Base-by-base conservation (phyloP, 1,139 yeast species). In the Yamadazyma oceani region DNA sequence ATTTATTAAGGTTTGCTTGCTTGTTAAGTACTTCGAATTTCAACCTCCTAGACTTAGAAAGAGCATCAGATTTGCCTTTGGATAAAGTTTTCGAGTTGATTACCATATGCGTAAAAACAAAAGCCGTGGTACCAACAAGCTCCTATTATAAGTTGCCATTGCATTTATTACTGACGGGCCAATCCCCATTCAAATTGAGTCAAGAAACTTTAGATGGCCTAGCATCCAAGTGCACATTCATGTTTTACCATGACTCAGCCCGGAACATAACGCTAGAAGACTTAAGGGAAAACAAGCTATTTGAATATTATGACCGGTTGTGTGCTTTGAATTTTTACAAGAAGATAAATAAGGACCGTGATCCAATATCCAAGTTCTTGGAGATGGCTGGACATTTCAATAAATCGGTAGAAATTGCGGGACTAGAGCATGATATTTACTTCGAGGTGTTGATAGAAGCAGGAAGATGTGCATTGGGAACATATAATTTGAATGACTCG, bases 121-220 rank as follows among this genome's bases (percentile, higher is more conserved):
- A 60, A 26, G 37, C 74, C 1, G 48, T 77, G 6, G 47, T 54
- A 1, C 77, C 80, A 1, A 57, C 66, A 9, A 66, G 71, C 16
- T 57, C 72, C 1, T 68, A 65, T 43, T 75, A 75, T 50, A 76
- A 75, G 45, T 58, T 74, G 23, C 80, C 82, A 4, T 72, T 74
- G 43, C 69, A 70, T 41, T 39, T 60, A 17, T 40, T 65, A 26
- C 57, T 66, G 15, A 53, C 61, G 2, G 52, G 54, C 2, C 59
- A 58, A 1, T 59, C 63, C 26, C 68, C 74, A 0, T 66, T 74
- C 35, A 63, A 63, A 3, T 40, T 75, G n/a, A 50, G 60, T 4
- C 66, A 66, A 14, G 51, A 59, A 2, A 62, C 62, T 31, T 54
- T 72, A 7, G 55, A 66, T 48, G 61, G 61, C 15, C 56, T 76